A percentile compares a stretch with the other conserved stretches of the same genome.
These are phyloP conservation scores for Coriaria nepalensis DNA, from an alignment of 306 rosid genomes.

Conservation along the genomic window DNA sequence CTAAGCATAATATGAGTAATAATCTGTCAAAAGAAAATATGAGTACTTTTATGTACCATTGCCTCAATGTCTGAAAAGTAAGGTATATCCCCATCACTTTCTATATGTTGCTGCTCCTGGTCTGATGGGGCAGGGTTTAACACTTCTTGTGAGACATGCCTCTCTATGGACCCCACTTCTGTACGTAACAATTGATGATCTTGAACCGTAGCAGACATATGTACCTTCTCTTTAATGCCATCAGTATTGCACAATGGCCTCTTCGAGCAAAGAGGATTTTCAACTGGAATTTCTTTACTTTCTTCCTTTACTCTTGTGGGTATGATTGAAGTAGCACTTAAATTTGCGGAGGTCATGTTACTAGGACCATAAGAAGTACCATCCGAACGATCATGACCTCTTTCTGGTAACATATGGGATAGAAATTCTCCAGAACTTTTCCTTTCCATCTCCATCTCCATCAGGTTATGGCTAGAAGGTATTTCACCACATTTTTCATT, in stretches of 20 bases:
- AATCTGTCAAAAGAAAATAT: neutral
- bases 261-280: slow-evolving; percentile 22
- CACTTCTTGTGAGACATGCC: slow-evolving; percentile 25
- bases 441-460: slow-evolving; percentile 33
- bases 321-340: slow-evolving; percentile 17
- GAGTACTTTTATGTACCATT: slow-evolving; percentile 39
- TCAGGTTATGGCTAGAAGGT: slow-evolving; percentile 16
- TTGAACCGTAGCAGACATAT: slow-evolving; percentile 23
- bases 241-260: slow-evolving; percentile 28
- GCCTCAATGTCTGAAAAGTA: slow-evolving; percentile 88
- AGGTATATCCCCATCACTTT: slow-evolving; percentile 77
- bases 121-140: slow-evolving; percentile 25
- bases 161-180: slow-evolving; percentile 27
- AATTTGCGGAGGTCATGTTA: slow-evolving; percentile 24
- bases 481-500: slow-evolving; percentile 24
- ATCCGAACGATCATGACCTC: slow-evolving; percentile 14
- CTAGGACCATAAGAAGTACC: slow-evolving; percentile 27
- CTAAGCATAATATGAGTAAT: neutral
- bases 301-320: slow-evolving; percentile 30
- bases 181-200: slow-evolving; percentile 26
- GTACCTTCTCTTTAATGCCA: slow-evolving; percentile 29
- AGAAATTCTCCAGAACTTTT: slow-evolving; percentile 29
- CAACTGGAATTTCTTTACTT: slow-evolving; percentile 15
- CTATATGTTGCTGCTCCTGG: slow-evolving; percentile 35
- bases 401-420: slow-evolving; percentile 25